Percentiles rank a stretch among this genome's conserved stretches.
Evolutionary conservation across 2,329 filamentous ascomycete genomes (phyloP).

Genomic region (Phialocephala sp.): DNA sequence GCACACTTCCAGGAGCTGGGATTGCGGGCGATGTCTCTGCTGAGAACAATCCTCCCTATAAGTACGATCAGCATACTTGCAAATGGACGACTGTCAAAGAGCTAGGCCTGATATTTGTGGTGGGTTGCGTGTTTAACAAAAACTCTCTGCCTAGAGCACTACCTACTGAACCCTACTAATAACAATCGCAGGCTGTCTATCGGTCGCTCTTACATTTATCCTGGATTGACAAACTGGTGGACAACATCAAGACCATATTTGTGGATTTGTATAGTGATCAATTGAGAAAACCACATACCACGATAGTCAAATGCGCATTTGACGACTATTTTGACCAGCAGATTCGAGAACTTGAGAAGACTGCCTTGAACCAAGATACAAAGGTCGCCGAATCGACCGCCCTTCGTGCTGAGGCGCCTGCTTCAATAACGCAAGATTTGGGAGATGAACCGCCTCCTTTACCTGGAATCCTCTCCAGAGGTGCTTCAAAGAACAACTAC

Average conservation of each 20-base stretch:
- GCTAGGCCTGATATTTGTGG: conserved; percentile 92
- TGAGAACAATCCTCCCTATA: conserved; percentile 75
- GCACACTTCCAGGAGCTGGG: conserved; percentile 62
- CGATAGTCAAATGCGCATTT: conserved; percentile 82
- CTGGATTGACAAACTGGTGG: conserved; percentile 96
- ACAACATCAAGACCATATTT: conserved; percentile 93
- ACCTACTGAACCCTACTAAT: not conserved
- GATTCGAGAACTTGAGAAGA: conserved; percentile 77
- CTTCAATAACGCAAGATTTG: conserved; percentile 30
- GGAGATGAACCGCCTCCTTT: conserved; percentile 58
- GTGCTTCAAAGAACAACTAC: conserved; percentile 39
- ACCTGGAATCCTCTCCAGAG: conserved; percentile 41
- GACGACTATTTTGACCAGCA: conserved; percentile 96
- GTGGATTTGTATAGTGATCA: conserved; percentile 88
- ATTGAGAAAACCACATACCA: conserved; percentile 79
- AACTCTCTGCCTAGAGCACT: not conserved
- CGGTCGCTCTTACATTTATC: conserved; percentile 92
- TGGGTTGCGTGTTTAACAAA: conserved; percentile 50
- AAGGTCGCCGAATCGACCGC: conserved; percentile 36
- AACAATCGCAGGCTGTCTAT: conserved; percentile 78
- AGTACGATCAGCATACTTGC: conserved; percentile 89
- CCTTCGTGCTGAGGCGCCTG: conserved; percentile 34
- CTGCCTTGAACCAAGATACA: conserved; percentile 46
- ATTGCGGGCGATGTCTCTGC: conserved; percentile 66
- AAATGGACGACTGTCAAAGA: conserved; percentile 96